Base-by-base conservation (phyloP, 2,329 filamentous ascomycete genomes). In the Fusarium pseudograminearum region DNA sequence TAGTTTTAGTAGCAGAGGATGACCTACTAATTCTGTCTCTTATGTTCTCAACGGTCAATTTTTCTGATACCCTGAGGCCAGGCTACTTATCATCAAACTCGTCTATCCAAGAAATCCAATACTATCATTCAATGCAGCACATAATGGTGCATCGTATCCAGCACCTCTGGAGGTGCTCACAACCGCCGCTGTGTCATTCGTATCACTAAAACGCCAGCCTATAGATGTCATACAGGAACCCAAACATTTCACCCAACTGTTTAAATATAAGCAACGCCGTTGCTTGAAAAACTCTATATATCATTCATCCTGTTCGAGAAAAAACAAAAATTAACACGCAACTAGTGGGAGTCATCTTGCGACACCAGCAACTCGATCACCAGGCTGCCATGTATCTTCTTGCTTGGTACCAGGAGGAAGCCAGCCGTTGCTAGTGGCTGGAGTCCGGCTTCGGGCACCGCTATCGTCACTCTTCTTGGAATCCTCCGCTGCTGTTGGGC, bases 341-440 rank as follows among this genome's bases (percentile, higher is more conserved):
- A 24, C 16, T 40, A 15, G 10, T 30, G 28, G 40, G 7, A 20
- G 34, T 31, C 14, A 46, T 71, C 57, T 71, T 51, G 70, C 73
- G 34, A 74, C 61, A 15, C 73, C 72, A 10, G 74, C 73, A 22
- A 70, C 57, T 18, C 77, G 76, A 58, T 83, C 82, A 14, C 81
- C 78, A 7, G 75, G 62, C 20, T 80, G 79, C 94, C 94, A 97
- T 4, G 93, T 97, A 53, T 93, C 91, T 78, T 97, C 92, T 78
- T 95, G 92, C 76, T 89, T 94, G 3, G 93, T 97, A 10, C 93
- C 93, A 0, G 91, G 90, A 20, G 91, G 87, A 61, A 97, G 81
- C 89, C 92, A 95, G n/a, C 81, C 70, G 7, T 70, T 73, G 24
- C 60, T 85, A 73, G 83, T 85, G 18, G 82, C 83, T 47, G 69